These are phyloP conservation scores for Loxodes magnus DNA, from an alignment of 73 alveolate genomes.

Conservation along the genomic window DNA sequence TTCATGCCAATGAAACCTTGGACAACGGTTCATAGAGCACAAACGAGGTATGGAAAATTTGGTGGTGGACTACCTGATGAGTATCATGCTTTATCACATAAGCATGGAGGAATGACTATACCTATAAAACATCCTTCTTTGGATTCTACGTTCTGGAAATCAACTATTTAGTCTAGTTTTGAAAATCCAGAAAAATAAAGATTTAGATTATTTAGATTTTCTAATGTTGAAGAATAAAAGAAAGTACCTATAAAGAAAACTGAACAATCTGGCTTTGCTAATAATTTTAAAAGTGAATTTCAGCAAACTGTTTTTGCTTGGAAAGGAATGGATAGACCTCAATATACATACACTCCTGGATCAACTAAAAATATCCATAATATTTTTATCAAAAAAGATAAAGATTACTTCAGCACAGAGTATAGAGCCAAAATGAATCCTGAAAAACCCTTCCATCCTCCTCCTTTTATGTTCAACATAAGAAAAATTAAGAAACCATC, in stretches of 20 bases:
- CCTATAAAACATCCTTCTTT: slow-evolving; percentile 6
- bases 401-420: too few species aligned
- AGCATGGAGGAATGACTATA: slow-evolving; percentile 7
- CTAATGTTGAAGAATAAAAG: not conserved
- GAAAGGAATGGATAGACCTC: too few species aligned
- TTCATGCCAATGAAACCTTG: not conserved
- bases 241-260: not conserved
- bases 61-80: slow-evolving; percentile 13
- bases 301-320: too few species aligned
- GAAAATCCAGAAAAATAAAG: slow-evolving; percentile 8
- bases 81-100: slow-evolving; percentile 7
- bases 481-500: not conserved
- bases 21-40: too few species aligned
- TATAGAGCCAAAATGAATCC: slow-evolving; percentile 4
- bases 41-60: not conserved
- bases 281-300: too few species aligned
- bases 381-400: too few species aligned
- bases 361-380: too few species aligned
- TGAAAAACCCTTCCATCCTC: slow-evolving; percentile 6
- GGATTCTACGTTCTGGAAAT: not conserved
- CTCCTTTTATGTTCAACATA: not conserved
- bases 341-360: too few species aligned
- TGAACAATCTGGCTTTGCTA: not conserved
- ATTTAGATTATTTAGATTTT: not conserved
- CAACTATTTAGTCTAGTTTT: not conserved